Evolutionary conservation across 2,329 filamentous ascomycete species (phyloP), one percentile per base, ranked within the genome.

Genomic region (Penicillium sp.): DNA sequence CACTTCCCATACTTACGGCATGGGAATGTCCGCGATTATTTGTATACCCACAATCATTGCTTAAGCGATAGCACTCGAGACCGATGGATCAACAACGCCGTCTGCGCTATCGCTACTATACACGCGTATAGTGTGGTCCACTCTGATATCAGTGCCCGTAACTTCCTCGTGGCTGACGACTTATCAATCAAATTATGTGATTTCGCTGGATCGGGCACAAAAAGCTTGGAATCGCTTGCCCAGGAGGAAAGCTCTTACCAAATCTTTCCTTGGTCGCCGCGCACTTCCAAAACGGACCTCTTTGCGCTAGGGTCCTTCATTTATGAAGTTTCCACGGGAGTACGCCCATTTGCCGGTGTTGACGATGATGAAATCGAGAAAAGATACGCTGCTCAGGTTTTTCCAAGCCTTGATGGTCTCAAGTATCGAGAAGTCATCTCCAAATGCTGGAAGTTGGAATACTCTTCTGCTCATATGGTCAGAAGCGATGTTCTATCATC

Each of bases 161-260:
- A 52, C 33, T 51, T 53, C 29, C 48, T 53, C 15, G 41, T 49
- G 10, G 43, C 45, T 11, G 50, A 53, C 9, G 44, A 51, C 25
- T 37, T 48, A 15, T 42, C 42, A 14, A 42, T 53, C 26, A 44
- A 46, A 12, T 32, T 53, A 13, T 51, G 50, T 29, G 50, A 53
- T 35, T 53, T 53, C 26, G 41, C 41, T 18, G 50, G 50, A 9
- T 51, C 50, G 11, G 22, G 22, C 22, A 23, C 22, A 23, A 11
- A 23, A 11, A 11, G 22, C 22, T 23, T 23, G 22, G 22, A 23
- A 23, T 23, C 22, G 6, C 22, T 23, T 23, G 22, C 22, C 6
- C 22, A 37, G 25, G 39, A 48, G 13, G 37, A 48, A 20, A 22
- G 30, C 31, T 29, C 35, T 12, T 44, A 48, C 20, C 34, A 37